Conservation (phyloP, 2,329 filamentous ascomycete species). For the Verticillium tricorpus region DNA sequence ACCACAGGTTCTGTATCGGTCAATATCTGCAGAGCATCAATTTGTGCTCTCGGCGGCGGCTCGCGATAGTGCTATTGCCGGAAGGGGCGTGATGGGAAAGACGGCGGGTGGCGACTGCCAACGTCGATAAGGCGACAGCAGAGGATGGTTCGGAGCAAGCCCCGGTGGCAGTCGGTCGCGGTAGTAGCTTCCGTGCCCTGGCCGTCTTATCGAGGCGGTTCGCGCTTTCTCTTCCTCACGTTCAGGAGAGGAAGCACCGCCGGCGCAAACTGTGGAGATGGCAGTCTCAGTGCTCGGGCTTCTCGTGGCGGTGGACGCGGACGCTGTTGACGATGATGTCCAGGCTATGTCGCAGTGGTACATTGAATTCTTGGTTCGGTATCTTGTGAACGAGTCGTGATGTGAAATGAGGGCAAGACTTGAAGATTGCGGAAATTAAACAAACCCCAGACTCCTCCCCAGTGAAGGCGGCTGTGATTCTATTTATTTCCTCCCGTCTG, state of each 20-base stretch:
- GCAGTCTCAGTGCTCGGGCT: not conserved
- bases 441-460: not conserved
- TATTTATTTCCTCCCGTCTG: not conserved
- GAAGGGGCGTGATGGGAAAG: not conserved
- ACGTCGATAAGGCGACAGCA: not conserved
- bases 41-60: not conserved
- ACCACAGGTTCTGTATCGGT: not conserved
- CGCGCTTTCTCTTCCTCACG: not conserved
- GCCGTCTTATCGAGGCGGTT: not conserved
- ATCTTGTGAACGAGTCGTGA: not conserved
- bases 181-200: not conserved
- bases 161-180: not conserved
- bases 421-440: not conserved
- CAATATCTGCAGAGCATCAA: not conserved
- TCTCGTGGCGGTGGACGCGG: not conserved
- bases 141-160: not conserved
- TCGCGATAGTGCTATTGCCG: not conserved
- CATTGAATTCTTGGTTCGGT: not conserved
- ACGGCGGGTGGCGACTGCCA: not conserved
- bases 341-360: not conserved
- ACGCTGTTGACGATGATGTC: not conserved
- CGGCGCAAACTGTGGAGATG: not conserved
- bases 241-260: not conserved
- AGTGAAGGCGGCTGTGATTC: not conserved
- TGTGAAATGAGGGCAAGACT: not conserved